phyloP scores from a whole-genome alignment of 495 filamentous ascomycete genomes.

The Podospora pseudocomata region DNA sequence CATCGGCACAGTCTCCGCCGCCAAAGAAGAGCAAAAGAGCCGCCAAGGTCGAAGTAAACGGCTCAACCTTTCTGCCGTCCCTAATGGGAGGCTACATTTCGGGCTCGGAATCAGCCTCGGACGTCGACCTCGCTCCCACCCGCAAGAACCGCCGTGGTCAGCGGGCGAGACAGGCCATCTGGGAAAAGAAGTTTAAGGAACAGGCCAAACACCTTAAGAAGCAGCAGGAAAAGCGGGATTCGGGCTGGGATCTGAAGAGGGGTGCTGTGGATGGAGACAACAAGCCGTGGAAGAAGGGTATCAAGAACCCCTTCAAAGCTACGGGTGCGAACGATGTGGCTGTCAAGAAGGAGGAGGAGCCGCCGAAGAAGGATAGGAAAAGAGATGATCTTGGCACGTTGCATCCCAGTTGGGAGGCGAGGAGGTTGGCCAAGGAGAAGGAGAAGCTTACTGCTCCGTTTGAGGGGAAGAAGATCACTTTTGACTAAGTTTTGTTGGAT shows the following conservation, averaged over 20 bases:
- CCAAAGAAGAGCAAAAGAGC: slow-evolving; percentile 36
- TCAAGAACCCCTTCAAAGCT: slow-evolving; percentile 27
- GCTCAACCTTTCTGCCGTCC: slow-evolving; percentile 78
- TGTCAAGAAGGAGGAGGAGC: slow-evolving; percentile 10
- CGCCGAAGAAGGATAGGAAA: slow-evolving; percentile 29
- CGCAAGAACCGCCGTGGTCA: slow-evolving; percentile 88
- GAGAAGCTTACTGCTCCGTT: slow-evolving; percentile 58
- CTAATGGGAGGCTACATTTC: slow-evolving; percentile 91
- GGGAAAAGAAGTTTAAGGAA: slow-evolving; percentile 81
- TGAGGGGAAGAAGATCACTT: slow-evolving; percentile 84
- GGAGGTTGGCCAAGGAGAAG: slow-evolving; percentile 75
- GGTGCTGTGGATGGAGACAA: slow-evolving; percentile 41
- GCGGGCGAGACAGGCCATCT: slow-evolving; percentile 74
- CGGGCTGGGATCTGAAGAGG: slow-evolving; percentile 53
- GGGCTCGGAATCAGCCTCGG: slow-evolving; percentile 66
- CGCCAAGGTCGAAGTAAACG: slow-evolving; percentile 30
- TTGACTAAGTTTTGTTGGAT: slow-evolving; percentile 57
- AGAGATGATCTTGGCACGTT: slow-evolving; percentile 61
- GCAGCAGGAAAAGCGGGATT: slow-evolving; percentile 33
- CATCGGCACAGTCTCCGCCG: slow-evolving; percentile 32
- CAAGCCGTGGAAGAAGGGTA: slow-evolving; percentile 47
- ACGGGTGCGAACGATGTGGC: slow-evolving; percentile 16
- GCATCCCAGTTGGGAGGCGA: slow-evolving; percentile 94
- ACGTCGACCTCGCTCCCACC: slow-evolving; percentile 46
- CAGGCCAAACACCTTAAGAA: slow-evolving; percentile 34